These are phyloP conservation scores for Anisodus tanguticus DNA, from an alignment of 257 asterid genomes.

Conservation along the genomic window DNA sequence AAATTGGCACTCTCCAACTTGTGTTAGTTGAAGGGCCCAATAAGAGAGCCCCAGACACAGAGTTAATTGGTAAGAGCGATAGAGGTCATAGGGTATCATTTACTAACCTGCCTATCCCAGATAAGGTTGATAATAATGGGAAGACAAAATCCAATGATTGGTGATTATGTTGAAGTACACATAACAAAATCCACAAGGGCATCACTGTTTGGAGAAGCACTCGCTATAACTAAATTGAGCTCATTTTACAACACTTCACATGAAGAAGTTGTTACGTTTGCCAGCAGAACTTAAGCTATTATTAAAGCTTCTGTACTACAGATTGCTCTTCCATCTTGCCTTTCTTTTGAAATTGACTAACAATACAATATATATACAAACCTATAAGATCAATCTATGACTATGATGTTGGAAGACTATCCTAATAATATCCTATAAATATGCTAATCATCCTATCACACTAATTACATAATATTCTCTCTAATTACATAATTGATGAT, in stretches of 20 bases:
- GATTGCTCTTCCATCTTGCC: background rate
- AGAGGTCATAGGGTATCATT: slow-evolving; percentile 91
- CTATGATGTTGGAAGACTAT: background rate
- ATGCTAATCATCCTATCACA: no score
- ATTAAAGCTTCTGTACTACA: slow-evolving; percentile 24
- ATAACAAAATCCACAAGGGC: slow-evolving; percentile 75
- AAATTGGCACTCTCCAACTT: slow-evolving; percentile 78
- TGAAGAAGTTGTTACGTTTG: slow-evolving; percentile 55
- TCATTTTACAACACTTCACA: slow-evolving; percentile 51
- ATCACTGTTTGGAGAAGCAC: slow-evolving; percentile 80
- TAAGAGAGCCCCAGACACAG: slow-evolving; percentile 86
- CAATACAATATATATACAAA: no score
- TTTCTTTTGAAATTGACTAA: background rate
- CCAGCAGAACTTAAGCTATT: slow-evolving; percentile 42
- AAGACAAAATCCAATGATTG: slow-evolving; percentile 62
- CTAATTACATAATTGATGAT: no score
- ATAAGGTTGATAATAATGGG: slow-evolving; percentile 54
- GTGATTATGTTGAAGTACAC: slow-evolving; percentile 83
- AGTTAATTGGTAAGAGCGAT: slow-evolving; percentile 92
- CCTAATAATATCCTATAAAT: no score
- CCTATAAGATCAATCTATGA: no score
- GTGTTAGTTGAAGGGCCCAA: slow-evolving; percentile 96
- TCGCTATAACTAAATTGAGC: slow-evolving; percentile 71
- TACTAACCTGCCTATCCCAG: slow-evolving; percentile 56
- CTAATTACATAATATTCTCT: no score